Conservation (phyloP, 331 rosid species). For the Malus hybrid region DNA sequence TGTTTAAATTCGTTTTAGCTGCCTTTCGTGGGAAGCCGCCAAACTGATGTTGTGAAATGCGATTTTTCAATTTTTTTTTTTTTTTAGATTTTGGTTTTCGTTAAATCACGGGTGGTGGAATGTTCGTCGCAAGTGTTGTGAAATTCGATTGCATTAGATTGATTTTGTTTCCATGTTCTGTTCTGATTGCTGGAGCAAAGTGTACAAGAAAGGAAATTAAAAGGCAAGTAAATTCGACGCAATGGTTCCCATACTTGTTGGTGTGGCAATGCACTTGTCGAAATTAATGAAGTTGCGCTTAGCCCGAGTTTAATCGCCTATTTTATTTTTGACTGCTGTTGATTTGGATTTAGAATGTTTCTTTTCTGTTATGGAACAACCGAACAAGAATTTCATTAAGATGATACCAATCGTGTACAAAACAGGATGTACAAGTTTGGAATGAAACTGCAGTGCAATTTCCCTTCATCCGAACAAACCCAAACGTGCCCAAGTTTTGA, state of each 20-base stretch:
- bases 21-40: neutral
- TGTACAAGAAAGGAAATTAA: neutral
- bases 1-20: neutral
- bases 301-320: neutral
- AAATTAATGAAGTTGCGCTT: neutral
- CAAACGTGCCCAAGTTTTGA: neutral
- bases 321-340: neutral
- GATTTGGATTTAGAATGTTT: neutral
- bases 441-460: neutral
- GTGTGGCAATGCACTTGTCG: neutral
- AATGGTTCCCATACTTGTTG: neutral
- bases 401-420: neutral
- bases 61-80: neutral
- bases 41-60: neutral
- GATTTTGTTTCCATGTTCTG: neutral
- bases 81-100: neutral
- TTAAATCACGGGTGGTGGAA: neutral
- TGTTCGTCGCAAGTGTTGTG: neutral
- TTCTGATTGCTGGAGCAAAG: constrained; percentile 8
- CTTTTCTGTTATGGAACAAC: neutral
- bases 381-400: no score
- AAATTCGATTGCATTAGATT: neutral
- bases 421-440: neutral
- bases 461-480: no score
- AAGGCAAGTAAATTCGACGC: neutral